phyloP scores from a whole-genome alignment of 768 basidiomycete genomes.

The Rhodotorula graminis region DNA sequence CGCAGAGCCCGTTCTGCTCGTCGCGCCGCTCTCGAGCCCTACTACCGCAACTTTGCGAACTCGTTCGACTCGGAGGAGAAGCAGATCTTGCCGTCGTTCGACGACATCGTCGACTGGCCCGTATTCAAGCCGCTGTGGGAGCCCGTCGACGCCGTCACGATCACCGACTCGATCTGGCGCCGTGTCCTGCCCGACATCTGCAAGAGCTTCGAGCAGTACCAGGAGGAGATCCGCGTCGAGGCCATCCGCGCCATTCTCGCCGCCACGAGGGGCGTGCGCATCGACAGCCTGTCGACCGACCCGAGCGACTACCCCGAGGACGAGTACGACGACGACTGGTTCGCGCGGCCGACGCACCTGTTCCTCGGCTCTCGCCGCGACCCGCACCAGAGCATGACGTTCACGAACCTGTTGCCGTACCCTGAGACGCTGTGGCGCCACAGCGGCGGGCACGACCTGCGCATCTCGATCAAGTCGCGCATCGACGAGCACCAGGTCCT shows the following conservation, averaged over 20 bases:
- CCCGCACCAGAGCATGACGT: neutral
- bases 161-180: too few species aligned
- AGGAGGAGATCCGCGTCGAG: neutral
- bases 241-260: neutral
- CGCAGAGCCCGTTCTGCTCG: neutral
- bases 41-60: neutral
- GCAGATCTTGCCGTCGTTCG: neutral
- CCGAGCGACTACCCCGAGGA: neutral
- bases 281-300: neutral
- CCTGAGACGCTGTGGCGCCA: neutral
- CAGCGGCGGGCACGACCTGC: neutral
- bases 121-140: neutral
- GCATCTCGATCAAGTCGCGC: neutral
- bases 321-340: conserved; percentile 1
- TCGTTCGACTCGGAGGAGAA: neutral
- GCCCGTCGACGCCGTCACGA: too few species aligned
- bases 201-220: neutral
- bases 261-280: neutral
- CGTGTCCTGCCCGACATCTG: too few species aligned
- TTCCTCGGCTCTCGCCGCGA: too few species aligned
- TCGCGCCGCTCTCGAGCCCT: neutral
- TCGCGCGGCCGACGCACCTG: neutral
- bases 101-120: neutral
- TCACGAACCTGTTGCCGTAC: neutral
- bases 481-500: conserved; percentile 2